Percentiles rank a stretch among this genome's conserved stretches.
Evolutionary conservation across 768 basidiomycete species (phyloP).

Genomic region (Mycena latifolia): DNA sequence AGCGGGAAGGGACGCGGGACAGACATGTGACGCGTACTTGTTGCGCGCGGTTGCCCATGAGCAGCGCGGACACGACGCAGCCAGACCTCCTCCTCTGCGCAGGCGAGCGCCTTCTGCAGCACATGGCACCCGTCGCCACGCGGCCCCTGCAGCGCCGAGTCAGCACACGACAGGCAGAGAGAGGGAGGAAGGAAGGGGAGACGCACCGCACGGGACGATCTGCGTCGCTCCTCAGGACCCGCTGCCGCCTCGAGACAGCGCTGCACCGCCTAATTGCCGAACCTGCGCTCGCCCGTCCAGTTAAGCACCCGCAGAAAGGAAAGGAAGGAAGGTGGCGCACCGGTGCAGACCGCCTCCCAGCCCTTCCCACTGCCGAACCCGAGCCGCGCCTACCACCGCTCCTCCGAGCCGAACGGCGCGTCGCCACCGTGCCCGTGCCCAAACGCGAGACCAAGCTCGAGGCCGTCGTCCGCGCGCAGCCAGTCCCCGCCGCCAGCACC

Average conservation of each 20-base stretch:
- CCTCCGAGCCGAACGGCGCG: background rate
- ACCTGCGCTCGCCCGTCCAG: conserved; percentile 57
- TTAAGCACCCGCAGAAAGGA: no score
- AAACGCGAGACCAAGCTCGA: conserved; percentile 9
- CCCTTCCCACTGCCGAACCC: background rate
- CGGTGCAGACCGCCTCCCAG: conserved; percentile 59
- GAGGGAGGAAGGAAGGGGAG: background rate
- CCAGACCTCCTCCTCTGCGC: conserved; percentile 84
- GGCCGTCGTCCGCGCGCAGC: conserved; percentile 34
- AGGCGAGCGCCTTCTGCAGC: conserved; percentile 90
- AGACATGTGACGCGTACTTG: conserved; percentile 92
- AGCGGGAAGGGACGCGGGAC: conserved; percentile 12
- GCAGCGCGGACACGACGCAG: conserved; percentile 86
- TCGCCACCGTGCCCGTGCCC: conserved; percentile 6
- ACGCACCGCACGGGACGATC: conserved; percentile 84
- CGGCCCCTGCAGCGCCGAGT: conserved; percentile 67
- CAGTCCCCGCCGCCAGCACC: conserved; percentile 26
- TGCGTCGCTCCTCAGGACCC: no score
- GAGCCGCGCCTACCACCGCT: background rate
- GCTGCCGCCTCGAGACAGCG: conserved; percentile 88
- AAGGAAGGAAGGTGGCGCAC: conserved; percentile 52
- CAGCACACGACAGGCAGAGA: no score
- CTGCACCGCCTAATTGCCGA: conserved; percentile 94
- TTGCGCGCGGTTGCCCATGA: conserved; percentile 87
- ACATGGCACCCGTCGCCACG: conserved; percentile 90